Percentiles rank a stretch among this genome's conserved stretches.
Evolutionary conservation across 1,284 basidiomycete species (phyloP).

Genomic region (Uromyces viciae-fabae): DNA sequence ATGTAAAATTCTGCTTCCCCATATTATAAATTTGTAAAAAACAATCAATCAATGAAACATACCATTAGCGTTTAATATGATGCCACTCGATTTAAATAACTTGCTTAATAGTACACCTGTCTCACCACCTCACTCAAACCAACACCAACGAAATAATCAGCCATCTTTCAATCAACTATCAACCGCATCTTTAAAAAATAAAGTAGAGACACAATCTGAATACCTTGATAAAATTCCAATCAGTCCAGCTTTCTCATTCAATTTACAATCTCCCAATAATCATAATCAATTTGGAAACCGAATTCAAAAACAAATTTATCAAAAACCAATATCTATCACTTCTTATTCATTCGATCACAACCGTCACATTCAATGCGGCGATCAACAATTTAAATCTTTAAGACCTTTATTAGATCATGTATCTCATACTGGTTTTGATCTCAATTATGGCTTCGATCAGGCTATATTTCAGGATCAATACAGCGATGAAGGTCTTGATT

Average conservation of each 20-base stretch:
- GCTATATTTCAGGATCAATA: constrained; percentile 8
- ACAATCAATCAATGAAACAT: too few relatives aligned
- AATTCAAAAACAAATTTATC: constrained; percentile 25
- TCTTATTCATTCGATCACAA: constrained; percentile 29
- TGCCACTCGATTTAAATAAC: constrained; percentile 8
- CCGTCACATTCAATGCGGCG: not conserved
- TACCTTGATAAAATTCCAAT: too few relatives aligned
- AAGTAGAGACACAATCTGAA: too few relatives aligned
- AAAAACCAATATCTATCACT: constrained; percentile 18
- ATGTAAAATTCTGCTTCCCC: too few relatives aligned
- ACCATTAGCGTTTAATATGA: too few relatives aligned
- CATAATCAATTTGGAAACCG: not conserved
- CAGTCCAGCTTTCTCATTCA: not conserved
- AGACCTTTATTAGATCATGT: not conserved
- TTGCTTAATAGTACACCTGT: constrained; percentile 9
- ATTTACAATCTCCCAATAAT: not conserved
- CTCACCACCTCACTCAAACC: constrained; percentile 15
- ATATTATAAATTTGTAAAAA: too few relatives aligned
- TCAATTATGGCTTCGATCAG: not conserved
- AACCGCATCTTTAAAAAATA: too few relatives aligned
- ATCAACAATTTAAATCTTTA: constrained; percentile 2
- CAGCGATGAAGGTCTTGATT: constrained; percentile 36
- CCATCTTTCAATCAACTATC: too few relatives aligned
- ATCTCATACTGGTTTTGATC: not conserved
- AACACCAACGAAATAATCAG: not conserved